A percentile compares a stretch with the other conserved stretches of the same genome.
phyloP scores from a whole-genome alignment of 2,329 filamentous ascomycete species.

The Pseudogymnoascus sp. region DNA sequence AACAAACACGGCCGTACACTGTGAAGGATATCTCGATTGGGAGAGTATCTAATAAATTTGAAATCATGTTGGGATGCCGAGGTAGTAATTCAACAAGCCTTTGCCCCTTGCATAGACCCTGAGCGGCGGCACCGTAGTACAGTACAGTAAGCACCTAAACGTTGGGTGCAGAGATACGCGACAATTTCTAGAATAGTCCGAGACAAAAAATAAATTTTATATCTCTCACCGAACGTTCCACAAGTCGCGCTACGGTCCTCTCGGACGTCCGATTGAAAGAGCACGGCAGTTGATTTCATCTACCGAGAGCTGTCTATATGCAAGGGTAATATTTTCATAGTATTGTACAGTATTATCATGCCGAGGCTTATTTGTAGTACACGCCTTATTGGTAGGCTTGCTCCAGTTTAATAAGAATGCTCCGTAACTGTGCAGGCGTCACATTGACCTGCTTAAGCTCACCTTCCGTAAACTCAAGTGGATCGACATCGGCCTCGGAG shows the following conservation, averaged over 20 bases:
- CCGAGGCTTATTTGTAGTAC: neutral
- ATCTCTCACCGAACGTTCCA: neutral
- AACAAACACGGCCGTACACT: neutral
- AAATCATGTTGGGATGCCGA: neutral
- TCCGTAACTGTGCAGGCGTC: slow-evolving; percentile 14
- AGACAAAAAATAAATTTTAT: neutral
- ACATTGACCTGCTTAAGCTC: slow-evolving; percentile 18
- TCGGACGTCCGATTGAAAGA: neutral
- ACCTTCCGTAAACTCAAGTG: neutral
- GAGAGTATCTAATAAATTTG: neutral
- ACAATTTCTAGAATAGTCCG: neutral
- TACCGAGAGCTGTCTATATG: neutral
- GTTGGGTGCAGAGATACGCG: neutral
- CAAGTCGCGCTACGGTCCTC: neutral
- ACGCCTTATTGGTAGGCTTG: slow-evolving; percentile 4
- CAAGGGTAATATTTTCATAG: neutral
- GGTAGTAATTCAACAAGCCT: neutral
- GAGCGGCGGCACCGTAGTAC: neutral
- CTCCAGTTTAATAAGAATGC: slow-evolving; percentile 14
- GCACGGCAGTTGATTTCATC: neutral
- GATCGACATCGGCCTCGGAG: neutral
- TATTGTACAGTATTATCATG: slow-evolving; percentile 8
- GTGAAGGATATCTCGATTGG: neutral
- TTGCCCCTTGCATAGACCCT: neutral
- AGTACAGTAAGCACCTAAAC: neutral